A percentile compares a stretch with the other conserved stretches of the same genome.
phyloP scores from a whole-genome alignment of 2,329 filamentous ascomycete species.

The Akanthomyces muscarius region DNA sequence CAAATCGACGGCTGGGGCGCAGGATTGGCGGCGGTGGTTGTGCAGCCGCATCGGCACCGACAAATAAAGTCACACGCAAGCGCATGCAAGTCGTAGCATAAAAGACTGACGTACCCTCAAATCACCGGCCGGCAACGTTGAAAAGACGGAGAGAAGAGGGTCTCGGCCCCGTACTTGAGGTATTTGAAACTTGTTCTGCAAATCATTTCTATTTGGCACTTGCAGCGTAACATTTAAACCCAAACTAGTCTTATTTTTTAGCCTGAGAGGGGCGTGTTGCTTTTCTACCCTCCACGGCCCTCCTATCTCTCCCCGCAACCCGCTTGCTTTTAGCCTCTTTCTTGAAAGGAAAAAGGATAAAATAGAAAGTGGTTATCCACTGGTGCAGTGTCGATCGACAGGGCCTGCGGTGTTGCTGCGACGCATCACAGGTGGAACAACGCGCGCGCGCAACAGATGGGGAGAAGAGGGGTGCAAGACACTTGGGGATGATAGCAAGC shows the following conservation, averaged over 20 bases:
- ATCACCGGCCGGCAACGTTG: not conserved
- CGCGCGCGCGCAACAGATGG: not conserved
- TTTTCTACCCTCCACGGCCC: not conserved
- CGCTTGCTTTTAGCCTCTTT: not conserved
- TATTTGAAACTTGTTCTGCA: constrained; percentile 15
- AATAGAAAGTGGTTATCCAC: not conserved
- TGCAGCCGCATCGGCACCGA: constrained; percentile 7
- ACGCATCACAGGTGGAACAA: constrained; percentile 1
- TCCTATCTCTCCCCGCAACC: not conserved
- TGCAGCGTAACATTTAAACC: constrained; percentile 5
- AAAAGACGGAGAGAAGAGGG: not conserved
- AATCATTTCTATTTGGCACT: constrained; percentile 11
- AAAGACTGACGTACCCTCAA: not conserved
- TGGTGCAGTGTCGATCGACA: constrained; percentile 12
- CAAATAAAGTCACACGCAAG: not conserved
- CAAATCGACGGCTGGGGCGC: not conserved
- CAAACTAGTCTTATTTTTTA: constrained; percentile 2
- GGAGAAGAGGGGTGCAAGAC: not conserved
- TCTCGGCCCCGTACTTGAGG: not conserved
- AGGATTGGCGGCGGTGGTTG: not conserved
- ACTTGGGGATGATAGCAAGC: not conserved
- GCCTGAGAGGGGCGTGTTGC: not conserved
- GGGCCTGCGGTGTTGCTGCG: constrained; percentile 11
- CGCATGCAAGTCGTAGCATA: no score
- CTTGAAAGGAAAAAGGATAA: not conserved